Evolutionary conservation across 331 rosid species (phyloP).

Genomic region (Stylosanthes scabra): DNA sequence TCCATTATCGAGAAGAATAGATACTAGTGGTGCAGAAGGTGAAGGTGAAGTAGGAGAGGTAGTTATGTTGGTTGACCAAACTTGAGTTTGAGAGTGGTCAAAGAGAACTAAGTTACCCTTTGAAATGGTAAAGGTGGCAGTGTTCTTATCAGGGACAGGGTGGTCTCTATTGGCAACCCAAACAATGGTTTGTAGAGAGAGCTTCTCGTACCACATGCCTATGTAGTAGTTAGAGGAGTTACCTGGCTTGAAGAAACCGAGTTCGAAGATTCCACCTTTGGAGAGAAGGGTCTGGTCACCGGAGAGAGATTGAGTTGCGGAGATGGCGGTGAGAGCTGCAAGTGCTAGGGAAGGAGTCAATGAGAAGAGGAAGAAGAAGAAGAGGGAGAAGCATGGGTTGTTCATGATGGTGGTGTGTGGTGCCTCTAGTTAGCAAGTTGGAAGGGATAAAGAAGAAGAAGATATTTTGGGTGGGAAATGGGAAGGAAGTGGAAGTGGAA

Average conservation of each 20-base stretch:
- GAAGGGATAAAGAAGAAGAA: background rate
- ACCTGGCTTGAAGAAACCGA: conserved; percentile 71
- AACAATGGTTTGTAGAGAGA: conserved; percentile 27
- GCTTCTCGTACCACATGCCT: conserved; percentile 59
- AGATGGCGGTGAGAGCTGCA: conserved; percentile 50
- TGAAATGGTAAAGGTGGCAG: conserved; percentile 44
- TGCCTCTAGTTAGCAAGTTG: conserved; percentile 4
- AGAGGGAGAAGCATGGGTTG: conserved; percentile 35
- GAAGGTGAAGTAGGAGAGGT: conserved; percentile 28
- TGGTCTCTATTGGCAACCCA: conserved; percentile 76
- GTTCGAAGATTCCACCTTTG: conserved; percentile 39
- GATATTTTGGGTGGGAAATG: background rate
- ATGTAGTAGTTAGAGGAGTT: conserved; percentile 56
- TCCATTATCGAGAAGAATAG: conserved; percentile 52
- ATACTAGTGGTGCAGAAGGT: conserved; percentile 12
- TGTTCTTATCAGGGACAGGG: conserved; percentile 54
- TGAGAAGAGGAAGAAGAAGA: conserved; percentile 36
- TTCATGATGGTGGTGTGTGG: conserved; percentile 1
- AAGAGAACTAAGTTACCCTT: conserved; percentile 54
- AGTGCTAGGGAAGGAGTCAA: conserved; percentile 38
- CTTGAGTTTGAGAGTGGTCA: conserved; percentile 40
- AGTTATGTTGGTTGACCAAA: conserved; percentile 62
- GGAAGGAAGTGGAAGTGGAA: background rate
- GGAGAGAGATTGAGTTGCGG: conserved; percentile 44
- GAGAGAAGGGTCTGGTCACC: conserved; percentile 63